A percentile compares a stretch with the other conserved stretches of the same genome.
Evolutionary conservation across 2,329 filamentous ascomycete genomes (phyloP).

Genomic region (Diaporthe vaccinii): DNA sequence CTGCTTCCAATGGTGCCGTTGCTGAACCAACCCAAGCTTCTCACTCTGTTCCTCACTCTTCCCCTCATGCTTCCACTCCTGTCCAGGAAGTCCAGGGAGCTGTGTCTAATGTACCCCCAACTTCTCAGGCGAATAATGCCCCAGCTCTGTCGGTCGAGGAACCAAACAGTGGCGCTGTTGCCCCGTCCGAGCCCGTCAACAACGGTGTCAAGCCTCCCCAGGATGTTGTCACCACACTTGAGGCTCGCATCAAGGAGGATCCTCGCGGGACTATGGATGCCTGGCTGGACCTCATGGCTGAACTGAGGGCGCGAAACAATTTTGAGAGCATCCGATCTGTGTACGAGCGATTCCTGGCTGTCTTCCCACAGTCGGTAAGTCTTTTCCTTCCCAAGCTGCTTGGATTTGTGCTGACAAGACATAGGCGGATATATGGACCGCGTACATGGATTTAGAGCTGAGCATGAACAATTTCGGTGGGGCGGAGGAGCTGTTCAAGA

Average conservation of each 20-base stretch:
- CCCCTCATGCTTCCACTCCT: constrained; percentile 41
- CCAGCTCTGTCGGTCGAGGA: constrained; percentile 45
- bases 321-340: constrained; percentile 83
- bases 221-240: constrained; percentile 62
- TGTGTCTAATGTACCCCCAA: constrained; percentile 51
- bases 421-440: constrained; percentile 92
- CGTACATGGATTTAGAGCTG: constrained; percentile 90
- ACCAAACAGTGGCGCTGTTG: constrained; percentile 55
- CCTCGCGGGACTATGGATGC: constrained; percentile 92
- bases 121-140: constrained; percentile 44
- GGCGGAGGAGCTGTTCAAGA: constrained; percentile 86
- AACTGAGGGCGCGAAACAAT: constrained; percentile 85
- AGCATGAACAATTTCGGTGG: constrained; percentile 84
- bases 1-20: constrained; percentile 45
- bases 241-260: constrained; percentile 93
- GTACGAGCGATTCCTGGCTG: constrained; percentile 87
- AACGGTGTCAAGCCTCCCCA: constrained; percentile 67
- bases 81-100: constrained; percentile 48
- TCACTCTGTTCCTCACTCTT: constrained; percentile 41
- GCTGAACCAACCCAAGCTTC: constrained; percentile 41
- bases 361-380: constrained; percentile 94
- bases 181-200: constrained; percentile 68
- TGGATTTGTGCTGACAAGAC: constrained; percentile 50
- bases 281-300: constrained; percentile 88
- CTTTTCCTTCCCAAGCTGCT: not conserved